phyloP scores from a whole-genome alignment of 164 flowering plant genomes.

The Umbilicus rupestris region DNA sequence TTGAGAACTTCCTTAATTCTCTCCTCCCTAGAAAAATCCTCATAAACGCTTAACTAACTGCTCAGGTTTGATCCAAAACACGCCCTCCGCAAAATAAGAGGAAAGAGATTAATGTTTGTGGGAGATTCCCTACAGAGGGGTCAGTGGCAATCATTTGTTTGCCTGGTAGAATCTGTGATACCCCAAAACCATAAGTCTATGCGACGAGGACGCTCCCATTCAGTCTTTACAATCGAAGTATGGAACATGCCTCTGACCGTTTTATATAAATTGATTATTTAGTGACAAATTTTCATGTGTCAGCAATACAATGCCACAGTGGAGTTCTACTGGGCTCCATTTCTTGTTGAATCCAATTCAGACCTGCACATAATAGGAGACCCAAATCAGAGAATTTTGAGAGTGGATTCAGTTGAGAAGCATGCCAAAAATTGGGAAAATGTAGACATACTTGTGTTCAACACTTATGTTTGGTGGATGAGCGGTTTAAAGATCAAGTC shows the following conservation, averaged over 20 bases:
- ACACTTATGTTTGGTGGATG: conserved; percentile 98
- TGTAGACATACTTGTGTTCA: conserved; percentile 74
- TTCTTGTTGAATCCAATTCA: conserved; percentile 67
- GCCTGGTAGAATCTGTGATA: conserved; percentile 59
- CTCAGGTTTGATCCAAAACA: conserved; percentile 55
- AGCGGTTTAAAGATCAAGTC: conserved; percentile 59
- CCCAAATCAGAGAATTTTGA: conserved; percentile 61
- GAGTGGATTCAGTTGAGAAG: conserved; percentile 62
- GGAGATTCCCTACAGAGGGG: conserved; percentile 88
- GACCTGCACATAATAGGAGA: conserved; percentile 48
- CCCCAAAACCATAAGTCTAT: conserved; percentile 51
- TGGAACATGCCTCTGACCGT: background rate
- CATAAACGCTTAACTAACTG: background rate
- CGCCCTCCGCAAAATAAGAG: conserved; percentile 56
- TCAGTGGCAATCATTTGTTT: conserved; percentile 88
- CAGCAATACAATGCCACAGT: conserved; percentile 67
- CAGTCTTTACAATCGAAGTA: conserved; percentile 74
- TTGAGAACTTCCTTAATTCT: background rate
- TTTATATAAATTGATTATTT: background rate
- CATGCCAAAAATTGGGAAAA: conserved; percentile 75
- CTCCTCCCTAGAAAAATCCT: background rate
- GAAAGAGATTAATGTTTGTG: conserved; percentile 77
- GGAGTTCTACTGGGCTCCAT: conserved; percentile 96
- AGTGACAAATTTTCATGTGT: background rate
- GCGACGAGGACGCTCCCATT: conserved; percentile 38